These are phyloP conservation scores for Zasmidium citrigriseum DNA, from an alignment of 2,329 filamentous ascomycete species.

Conservation along the genomic window DNA sequence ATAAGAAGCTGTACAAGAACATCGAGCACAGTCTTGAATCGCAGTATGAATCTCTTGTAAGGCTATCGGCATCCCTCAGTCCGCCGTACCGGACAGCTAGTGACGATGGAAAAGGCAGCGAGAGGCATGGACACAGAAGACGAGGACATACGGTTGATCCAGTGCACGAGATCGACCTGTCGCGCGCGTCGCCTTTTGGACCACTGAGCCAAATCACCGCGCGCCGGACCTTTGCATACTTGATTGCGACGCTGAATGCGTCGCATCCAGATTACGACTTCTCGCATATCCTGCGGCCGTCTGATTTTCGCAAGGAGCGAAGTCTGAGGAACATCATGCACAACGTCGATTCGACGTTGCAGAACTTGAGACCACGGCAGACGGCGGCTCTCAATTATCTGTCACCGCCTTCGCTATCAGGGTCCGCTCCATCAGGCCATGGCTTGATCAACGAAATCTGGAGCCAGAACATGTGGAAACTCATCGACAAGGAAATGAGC, in stretches of 20 bases:
- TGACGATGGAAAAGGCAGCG: slow-evolving; percentile 25
- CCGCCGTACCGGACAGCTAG: slow-evolving; percentile 61
- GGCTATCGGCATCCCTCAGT: slow-evolving; percentile 83
- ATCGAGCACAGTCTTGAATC: slow-evolving; percentile 90
- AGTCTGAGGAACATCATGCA: slow-evolving; percentile 80
- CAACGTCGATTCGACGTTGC: slow-evolving; percentile 81
- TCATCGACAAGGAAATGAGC: slow-evolving; percentile 93
- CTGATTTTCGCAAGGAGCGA: slow-evolving; percentile 85
- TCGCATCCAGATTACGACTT: slow-evolving; percentile 98
- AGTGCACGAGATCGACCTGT: slow-evolving; percentile 60
- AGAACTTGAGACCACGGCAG: slow-evolving; percentile 71
- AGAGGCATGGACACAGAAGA: slow-evolving; percentile 29
- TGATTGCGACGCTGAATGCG: slow-evolving; percentile 95
- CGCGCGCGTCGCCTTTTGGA: slow-evolving; percentile 87
- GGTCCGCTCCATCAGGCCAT: slow-evolving; percentile 26
- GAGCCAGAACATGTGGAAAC: slow-evolving; percentile 88
- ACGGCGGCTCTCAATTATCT: slow-evolving; percentile 27
- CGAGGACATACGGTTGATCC: slow-evolving; percentile 30
- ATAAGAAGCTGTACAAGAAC: slow-evolving; percentile 96
- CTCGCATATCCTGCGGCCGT: slow-evolving; percentile 82
- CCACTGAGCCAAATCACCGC: slow-evolving; percentile 84
- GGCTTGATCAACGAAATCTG: slow-evolving; percentile 53
- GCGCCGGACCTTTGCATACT: slow-evolving; percentile 88
- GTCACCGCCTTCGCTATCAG: slow-evolving; percentile 27
- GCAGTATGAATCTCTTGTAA: slow-evolving; percentile 84